A percentile compares a stretch with the other conserved stretches of the same genome.
Evolutionary conservation across 1,284 basidiomycete genomes (phyloP).

Genomic region (Ustilago nuda): DNA sequence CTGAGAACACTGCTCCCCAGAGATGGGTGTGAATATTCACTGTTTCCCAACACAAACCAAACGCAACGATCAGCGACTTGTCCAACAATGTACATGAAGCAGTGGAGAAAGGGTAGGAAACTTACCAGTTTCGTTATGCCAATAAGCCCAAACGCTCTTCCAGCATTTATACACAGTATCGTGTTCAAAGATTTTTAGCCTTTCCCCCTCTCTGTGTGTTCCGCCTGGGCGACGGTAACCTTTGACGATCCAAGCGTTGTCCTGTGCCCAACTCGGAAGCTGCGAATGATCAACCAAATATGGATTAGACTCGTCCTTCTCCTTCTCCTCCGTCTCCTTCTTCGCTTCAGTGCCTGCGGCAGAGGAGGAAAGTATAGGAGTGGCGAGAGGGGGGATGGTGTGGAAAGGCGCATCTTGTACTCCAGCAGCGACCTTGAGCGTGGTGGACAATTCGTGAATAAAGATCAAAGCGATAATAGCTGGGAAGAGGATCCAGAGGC

Average conservation of each 20-base stretch:
- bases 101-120: neutral
- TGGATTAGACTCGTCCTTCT: conserved; percentile 30
- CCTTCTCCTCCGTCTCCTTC: neutral
- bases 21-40: conserved; percentile 92
- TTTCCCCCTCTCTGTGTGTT: conserved; percentile 20
- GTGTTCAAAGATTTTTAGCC: conserved; percentile 55
- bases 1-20: conserved; percentile 79
- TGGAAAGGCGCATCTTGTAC: conserved; percentile 41
- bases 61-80: neutral
- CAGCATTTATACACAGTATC: conserved; percentile 63
- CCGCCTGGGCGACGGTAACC: conserved; percentile 67
- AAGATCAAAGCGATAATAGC: conserved; percentile 72
- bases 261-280: conserved; percentile 62
- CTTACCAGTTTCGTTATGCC: conserved; percentile 68
- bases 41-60: conserved; percentile 62
- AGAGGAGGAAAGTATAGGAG: neutral
- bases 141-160: conserved; percentile 66
- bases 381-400: neutral
- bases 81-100: neutral
- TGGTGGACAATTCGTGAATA: conserved; percentile 32
- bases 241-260: conserved; percentile 62
- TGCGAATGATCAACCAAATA: conserved; percentile 59
- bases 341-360: neutral
- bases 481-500: conserved; percentile 80
- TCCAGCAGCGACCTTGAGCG: conserved; percentile 51